Base-by-base conservation (phyloP, 345 rosid species). In the Geranium brycei region DNA sequence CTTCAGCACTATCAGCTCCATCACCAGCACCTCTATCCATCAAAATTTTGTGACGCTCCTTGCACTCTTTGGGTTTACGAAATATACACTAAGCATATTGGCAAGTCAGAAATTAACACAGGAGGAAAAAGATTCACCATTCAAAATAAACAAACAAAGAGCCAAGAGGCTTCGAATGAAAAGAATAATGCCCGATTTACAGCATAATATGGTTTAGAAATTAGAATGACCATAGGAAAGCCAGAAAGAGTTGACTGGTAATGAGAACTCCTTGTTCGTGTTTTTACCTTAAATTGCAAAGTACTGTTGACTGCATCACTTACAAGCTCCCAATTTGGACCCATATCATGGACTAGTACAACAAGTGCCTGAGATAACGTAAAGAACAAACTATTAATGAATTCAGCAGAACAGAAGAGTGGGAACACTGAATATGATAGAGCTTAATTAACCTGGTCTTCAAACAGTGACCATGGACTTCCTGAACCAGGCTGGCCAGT, bases 241-340 rank as follows among this genome's bases (percentile, higher is more conserved):
- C 13, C 38, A 32, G 38, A 32, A 41, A 12, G 51, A 11, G 51
- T 5, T 41, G 51, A 70, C 38, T 32, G 3, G 59, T 0, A 0
- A 58, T 40, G 51, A 60, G 31, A 74, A 60, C 35, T 51, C 40
- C 40, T 64, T 60, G 66, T 63, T 32, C 28, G 71, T 40, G 31
- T 58, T 68, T 64, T 73, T 69, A 87, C 99, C 93, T 95, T 91
- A 62, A 95, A 85, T 64, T 95, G 95, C 75, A 88, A 84, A 60
- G 87, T 81, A 79, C 86, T 80, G 73, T 88, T 95, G 73, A 95
- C 83, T 56, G 95, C 95, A 81, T 95, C 99, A 72, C 99, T 88
- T 47, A 95, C 85, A 77, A 95, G 96, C 86, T 87, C 99, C 99
- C 99, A 95, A 64, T 88, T 91, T 59, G 97, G 99, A 71, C 99